Evolutionary conservation across 306 rosid species (phyloP), one percentile per base, ranked within the genome.

Genomic region (Casuarina equisetifolia): DNA sequence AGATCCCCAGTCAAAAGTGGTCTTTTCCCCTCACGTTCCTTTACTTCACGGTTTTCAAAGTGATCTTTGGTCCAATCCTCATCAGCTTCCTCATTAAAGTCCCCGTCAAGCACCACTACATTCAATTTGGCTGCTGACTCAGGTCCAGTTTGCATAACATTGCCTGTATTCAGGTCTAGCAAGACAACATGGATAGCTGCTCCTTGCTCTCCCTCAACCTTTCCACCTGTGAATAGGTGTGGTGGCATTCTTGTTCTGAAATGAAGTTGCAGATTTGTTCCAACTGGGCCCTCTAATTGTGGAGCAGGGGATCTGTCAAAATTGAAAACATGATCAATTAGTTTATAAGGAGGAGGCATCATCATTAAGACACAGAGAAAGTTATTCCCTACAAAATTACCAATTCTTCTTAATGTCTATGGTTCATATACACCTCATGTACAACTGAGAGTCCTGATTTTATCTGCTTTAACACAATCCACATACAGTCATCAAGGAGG

Each of bases 161-260:
- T 74, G 35, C 93, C 91, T 0, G 89, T 85, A 81, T 73, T 85
- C 0, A 80, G 81, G 77, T 93, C 97, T 57, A 89, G 43, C 79
- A 93, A 70, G 48, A 81, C 84, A 46, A 93, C 84, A 69, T 91
- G 94, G 78, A 93, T 89, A 11, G 81, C 73, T 64, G 90, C 87
- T 61, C 97, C 97, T 83, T 88, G 97, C 86, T 89, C 98, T 78
- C 98, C 98, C 46, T 88, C 96, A 55, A 93, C 92, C 86, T 88
- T 89, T 55, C 94, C 98, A 1, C 98, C 95, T 1, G 98, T 89
- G 81, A 93, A 93, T 61, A 93, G 82, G 84, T 91, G 93, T 70
- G 91, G 97, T 0, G 97, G 98, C 98, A 93, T 93, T 84, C 86
- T 91, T 58, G 98, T 91, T 55, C 87, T 83, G 78, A 93, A 88